Evolutionary conservation across 2,329 filamentous ascomycete species (phyloP).

Genomic region (Pseudogymnoascus sp.): DNA sequence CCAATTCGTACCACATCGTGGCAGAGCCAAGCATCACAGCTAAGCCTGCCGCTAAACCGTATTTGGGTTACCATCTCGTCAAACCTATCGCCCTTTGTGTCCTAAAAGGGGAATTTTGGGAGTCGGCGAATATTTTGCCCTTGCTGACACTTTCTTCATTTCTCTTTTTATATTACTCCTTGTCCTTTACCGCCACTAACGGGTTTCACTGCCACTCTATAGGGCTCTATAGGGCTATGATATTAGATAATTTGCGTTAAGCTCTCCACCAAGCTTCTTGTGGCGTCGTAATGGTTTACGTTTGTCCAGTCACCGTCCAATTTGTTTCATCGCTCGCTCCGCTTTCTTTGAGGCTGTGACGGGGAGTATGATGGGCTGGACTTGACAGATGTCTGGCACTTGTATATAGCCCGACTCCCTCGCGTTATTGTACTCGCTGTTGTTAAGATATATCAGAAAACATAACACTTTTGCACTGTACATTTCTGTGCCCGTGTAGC

Average conservation of each 20-base stretch:
- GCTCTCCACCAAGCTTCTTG: background rate
- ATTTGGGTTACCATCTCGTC: background rate
- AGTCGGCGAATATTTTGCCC: background rate
- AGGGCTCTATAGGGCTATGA: background rate
- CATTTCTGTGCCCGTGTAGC: background rate
- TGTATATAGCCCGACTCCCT: background rate
- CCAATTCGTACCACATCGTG: background rate
- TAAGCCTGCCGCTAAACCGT: background rate
- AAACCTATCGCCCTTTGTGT: background rate
- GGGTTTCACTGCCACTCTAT: background rate
- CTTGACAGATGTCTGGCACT: background rate
- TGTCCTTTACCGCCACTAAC: background rate
- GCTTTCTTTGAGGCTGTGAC: background rate
- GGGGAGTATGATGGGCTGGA: background rate
- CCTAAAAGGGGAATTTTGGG: background rate
- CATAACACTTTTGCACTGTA: background rate
- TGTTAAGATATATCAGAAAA: background rate
- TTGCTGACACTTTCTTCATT: background rate
- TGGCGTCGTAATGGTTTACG: background rate
- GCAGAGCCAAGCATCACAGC: background rate
- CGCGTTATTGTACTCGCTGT: background rate
- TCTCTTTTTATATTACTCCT: background rate
- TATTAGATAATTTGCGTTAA: background rate
- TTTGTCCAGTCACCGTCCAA: background rate
- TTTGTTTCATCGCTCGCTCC: background rate